Evolutionary conservation across 2,329 filamentous ascomycete genomes (phyloP).

Genomic region (Aureobasidium mangrovei): DNA sequence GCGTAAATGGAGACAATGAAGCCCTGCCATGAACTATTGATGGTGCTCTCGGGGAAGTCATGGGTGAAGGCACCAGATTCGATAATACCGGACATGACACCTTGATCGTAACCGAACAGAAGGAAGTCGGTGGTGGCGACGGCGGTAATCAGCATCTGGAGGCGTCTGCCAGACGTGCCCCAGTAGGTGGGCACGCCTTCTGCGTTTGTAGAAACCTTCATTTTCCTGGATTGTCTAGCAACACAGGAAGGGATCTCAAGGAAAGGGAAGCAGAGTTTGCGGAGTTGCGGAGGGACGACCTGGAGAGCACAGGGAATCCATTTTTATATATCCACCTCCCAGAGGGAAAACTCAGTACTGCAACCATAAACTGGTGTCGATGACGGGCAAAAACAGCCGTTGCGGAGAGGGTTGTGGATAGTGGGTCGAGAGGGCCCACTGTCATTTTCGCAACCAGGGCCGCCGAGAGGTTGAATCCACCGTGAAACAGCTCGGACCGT

Average conservation of each 20-base stretch:
- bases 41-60: constrained; percentile 31
- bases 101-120: constrained; percentile 21
- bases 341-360: background rate
- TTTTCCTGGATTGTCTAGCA: constrained; percentile 11
- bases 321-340: constrained; percentile 6
- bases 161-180: constrained; percentile 49
- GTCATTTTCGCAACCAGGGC: constrained; percentile 2
- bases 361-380: background rate
- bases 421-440: constrained; percentile 7
- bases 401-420: constrained; percentile 10
- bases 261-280: background rate
- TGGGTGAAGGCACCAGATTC: constrained; percentile 27
- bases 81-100: constrained; percentile 36
- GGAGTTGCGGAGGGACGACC: constrained; percentile 7
- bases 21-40: constrained; percentile 41
- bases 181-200: constrained; percentile 40
- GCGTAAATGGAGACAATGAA: constrained; percentile 46
- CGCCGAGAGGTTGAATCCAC: constrained; percentile 11
- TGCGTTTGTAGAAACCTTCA: constrained; percentile 5
- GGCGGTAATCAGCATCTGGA: constrained; percentile 51
- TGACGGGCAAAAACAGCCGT: constrained; percentile 11
- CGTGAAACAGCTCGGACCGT: constrained; percentile 1
- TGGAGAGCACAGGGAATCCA: background rate
- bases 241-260: background rate
- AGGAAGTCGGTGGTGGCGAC: constrained; percentile 56